phyloP scores from a whole-genome alignment of 2,329 filamentous ascomycete species.

The Mollisiaceae sp. region DNA sequence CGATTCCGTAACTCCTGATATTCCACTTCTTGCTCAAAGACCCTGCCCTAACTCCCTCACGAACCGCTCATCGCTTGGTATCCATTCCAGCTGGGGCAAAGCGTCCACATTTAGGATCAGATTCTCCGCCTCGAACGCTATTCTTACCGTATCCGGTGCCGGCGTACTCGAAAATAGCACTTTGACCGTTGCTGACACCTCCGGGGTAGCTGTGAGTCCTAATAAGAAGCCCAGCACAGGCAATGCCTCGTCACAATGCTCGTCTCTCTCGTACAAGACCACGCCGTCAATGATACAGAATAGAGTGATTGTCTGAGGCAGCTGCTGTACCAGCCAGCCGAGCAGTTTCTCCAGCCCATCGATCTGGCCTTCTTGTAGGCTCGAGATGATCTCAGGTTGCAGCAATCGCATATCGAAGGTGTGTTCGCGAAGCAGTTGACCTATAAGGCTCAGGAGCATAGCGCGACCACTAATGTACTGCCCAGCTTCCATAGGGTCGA shows the following conservation, averaged over 20 bases:
- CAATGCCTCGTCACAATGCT: slow-evolving; percentile 9
- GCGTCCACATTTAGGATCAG: slow-evolving; percentile 10
- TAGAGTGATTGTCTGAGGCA: slow-evolving; percentile 11
- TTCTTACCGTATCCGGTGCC: slow-evolving; percentile 9
- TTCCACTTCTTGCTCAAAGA: background rate
- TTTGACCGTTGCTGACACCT: slow-evolving; percentile 4
- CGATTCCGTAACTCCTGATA: too few species aligned
- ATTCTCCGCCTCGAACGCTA: slow-evolving; percentile 3
- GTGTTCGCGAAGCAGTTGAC: too few species aligned
- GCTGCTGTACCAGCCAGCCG: slow-evolving; percentile 9
- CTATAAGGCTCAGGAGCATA: too few species aligned
- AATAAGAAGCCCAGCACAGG: background rate
- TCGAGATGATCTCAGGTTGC: too few species aligned
- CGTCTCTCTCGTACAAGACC: slow-evolving; percentile 14
- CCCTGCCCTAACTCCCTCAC: slow-evolving; percentile 8
- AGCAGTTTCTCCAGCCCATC: slow-evolving; percentile 6
- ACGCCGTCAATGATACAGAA: slow-evolving; percentile 6
- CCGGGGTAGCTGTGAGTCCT: background rate
- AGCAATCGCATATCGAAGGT: too few species aligned
- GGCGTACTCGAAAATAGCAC: slow-evolving; percentile 11
- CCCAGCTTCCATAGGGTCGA: too few species aligned
- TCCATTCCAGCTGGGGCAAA: background rate
- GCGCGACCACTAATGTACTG: too few species aligned
- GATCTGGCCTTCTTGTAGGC: background rate
- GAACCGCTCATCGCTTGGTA: slow-evolving; percentile 4